Percentiles rank a stretch among this genome's conserved stretches.
These are phyloP conservation scores for Suhomyces guaymorum DNA, from an alignment of 1,139 yeast genomes.

Conservation along the genomic window DNA sequence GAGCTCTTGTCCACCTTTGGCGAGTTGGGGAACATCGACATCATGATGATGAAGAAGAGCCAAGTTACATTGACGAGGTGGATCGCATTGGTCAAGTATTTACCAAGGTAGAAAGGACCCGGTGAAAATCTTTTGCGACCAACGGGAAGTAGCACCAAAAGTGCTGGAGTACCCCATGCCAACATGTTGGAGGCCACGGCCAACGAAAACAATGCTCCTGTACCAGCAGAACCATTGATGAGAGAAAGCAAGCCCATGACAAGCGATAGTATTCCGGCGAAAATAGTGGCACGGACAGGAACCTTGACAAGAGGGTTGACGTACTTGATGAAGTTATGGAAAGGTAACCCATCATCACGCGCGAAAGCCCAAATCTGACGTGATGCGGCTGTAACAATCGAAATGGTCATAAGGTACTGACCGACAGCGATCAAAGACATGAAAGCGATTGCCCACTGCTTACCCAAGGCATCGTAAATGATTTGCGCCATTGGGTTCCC, in stretches of 20 bases:
- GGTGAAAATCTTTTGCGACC: slow-evolving; percentile 34
- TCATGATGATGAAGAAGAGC: slow-evolving; percentile 32
- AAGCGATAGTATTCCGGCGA: slow-evolving; percentile 28
- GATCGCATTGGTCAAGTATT: slow-evolving; percentile 23
- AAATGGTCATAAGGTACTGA: slow-evolving; percentile 67
- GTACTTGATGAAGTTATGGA: slow-evolving; percentile 30
- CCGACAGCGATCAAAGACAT: slow-evolving; percentile 60
- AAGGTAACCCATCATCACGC: slow-evolving; percentile 46
- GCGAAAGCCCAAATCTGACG: slow-evolving; percentile 56
- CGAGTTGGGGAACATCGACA: slow-evolving; percentile 43
- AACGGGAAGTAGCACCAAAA: slow-evolving; percentile 41
- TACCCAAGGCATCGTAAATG: slow-evolving; percentile 63
- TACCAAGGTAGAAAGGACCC: slow-evolving; percentile 38
- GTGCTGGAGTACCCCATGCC: slow-evolving; percentile 45
- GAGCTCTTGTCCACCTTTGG: slow-evolving; percentile 27
- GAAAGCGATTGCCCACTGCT: slow-evolving; percentile 66
- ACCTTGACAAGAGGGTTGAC: slow-evolving; percentile 27
- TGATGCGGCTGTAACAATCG: slow-evolving; percentile 51
- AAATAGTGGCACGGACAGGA: slow-evolving; percentile 37
- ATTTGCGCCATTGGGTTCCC: slow-evolving; percentile 71
- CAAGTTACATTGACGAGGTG: slow-evolving; percentile 27
- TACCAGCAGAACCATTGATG: slow-evolving; percentile 34
- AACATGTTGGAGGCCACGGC: slow-evolving; percentile 47
- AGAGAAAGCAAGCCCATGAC: slow-evolving; percentile 33
- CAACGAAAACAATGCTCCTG: slow-evolving; percentile 52